These are phyloP conservation scores for Penicillium corylophilum DNA, from an alignment of 2,329 filamentous ascomycete genomes.

Conservation along the genomic window DNA sequence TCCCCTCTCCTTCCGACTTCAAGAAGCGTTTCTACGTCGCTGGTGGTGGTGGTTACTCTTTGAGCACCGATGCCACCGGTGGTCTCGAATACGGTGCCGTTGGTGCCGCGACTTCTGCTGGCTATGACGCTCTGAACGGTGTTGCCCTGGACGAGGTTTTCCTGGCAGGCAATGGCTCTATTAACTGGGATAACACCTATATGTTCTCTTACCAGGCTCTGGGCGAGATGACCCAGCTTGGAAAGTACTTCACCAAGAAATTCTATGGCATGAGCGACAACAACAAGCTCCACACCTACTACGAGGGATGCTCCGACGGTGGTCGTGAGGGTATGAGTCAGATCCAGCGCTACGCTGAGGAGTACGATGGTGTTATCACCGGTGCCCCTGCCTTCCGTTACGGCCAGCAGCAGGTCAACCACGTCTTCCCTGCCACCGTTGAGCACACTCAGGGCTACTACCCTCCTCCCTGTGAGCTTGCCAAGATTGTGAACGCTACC, in stretches of 20 bases:
- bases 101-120: constrained; percentile 44
- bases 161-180: constrained; percentile 50
- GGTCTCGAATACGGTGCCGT: constrained; percentile 46
- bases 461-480: constrained; percentile 38
- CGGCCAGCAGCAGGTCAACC: constrained; percentile 46
- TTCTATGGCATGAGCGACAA: constrained; percentile 38
- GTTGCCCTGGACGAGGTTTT: constrained; percentile 38
- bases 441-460: constrained; percentile 45
- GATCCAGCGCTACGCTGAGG: constrained; percentile 50
- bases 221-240: constrained; percentile 52
- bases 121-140: constrained; percentile 45
- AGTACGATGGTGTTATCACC: constrained; percentile 48
- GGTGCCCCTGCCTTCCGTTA: constrained; percentile 51
- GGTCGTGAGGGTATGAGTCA: constrained; percentile 55
- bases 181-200: constrained; percentile 35
- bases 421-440: constrained; percentile 40
- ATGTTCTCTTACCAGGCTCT: constrained; percentile 50
- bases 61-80: constrained; percentile 39
- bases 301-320: constrained; percentile 56
- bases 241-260: constrained; percentile 45
- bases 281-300: constrained; percentile 46
- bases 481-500: constrained; percentile 51
- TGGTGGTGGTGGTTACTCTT: constrained; percentile 47
- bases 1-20: constrained; percentile 37
- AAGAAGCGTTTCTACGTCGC: constrained; percentile 48